These are phyloP conservation scores for Fraxinus sp. DNA, from an alignment of 305 asterid species.

Conservation along the genomic window DNA sequence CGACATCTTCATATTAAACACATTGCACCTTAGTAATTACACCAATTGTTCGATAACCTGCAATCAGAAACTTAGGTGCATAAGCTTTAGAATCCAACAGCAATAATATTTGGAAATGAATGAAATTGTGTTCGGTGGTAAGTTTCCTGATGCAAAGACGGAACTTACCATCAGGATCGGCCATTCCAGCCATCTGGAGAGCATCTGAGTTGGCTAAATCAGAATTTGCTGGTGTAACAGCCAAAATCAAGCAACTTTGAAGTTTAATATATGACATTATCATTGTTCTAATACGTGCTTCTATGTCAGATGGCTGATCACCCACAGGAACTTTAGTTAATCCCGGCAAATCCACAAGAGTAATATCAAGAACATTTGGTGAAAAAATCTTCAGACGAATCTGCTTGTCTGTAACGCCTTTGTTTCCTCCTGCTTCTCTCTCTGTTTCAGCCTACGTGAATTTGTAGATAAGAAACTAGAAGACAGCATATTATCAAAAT, in stretches of 20 bases:
- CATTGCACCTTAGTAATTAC: slow-evolving; percentile 39
- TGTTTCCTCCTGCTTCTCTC: slow-evolving; percentile 29
- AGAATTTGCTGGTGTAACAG: slow-evolving; percentile 42
- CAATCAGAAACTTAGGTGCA: not conserved
- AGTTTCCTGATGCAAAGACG: not conserved
- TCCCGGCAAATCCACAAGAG: slow-evolving; percentile 43
- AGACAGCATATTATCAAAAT: not conserved
- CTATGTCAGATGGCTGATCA: slow-evolving; percentile 40
- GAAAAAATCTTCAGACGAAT: slow-evolving; percentile 38
- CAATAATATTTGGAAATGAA: not conserved
- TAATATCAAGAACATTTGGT: slow-evolving; percentile 39
- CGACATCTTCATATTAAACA: not conserved
- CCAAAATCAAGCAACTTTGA: slow-evolving; percentile 38
- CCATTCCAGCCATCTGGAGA: slow-evolving; percentile 36
- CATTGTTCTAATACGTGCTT: slow-evolving; percentile 33
- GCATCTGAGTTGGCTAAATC: slow-evolving; percentile 44
- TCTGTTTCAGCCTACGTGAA: slow-evolving; percentile 33
- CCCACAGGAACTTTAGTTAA: slow-evolving; percentile 44
- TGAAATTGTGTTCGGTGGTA: not conserved
- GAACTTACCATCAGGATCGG: slow-evolving; percentile 38
- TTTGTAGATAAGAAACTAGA: not conserved
- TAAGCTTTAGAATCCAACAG: not conserved
- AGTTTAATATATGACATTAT: slow-evolving; percentile 32
- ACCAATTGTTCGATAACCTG: slow-evolving; percentile 36
- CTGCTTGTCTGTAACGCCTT: slow-evolving; percentile 35